Conservation (phyloP, 2,329 filamentous ascomycete species). For the Botryotinia calthae region DNA sequence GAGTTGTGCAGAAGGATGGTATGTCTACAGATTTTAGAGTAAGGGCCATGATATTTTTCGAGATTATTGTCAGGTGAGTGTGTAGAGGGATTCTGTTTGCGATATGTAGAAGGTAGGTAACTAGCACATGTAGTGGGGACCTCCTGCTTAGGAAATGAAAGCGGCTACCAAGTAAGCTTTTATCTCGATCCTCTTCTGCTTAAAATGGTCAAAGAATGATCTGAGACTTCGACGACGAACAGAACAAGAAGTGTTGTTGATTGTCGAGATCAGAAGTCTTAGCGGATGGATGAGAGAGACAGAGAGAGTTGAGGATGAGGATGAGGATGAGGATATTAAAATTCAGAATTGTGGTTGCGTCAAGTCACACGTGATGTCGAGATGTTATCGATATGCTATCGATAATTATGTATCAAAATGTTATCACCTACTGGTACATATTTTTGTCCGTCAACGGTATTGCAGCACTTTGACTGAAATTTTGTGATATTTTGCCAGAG, state of each 20-base stretch:
- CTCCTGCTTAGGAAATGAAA: background rate
- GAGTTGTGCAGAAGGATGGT: conserved; percentile 65
- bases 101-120: background rate
- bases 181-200: background rate
- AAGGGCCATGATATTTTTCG: conserved; percentile 25
- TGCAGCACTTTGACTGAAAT: background rate
- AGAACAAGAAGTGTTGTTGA: background rate
- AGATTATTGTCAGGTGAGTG: background rate
- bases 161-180: background rate
- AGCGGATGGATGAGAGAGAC: background rate
- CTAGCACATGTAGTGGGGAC: background rate
- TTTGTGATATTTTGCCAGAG: background rate
- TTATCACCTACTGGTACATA: background rate
- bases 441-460: background rate
- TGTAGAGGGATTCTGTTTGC: background rate
- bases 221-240: background rate
- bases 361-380: background rate
- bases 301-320: background rate
- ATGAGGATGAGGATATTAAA: background rate
- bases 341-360: background rate
- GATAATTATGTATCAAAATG: background rate
- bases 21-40: conserved; percentile 54
- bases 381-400: background rate
- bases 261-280: background rate
- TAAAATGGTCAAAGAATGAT: background rate